These are phyloP conservation scores for Austroboletus eburneus DNA, from an alignment of 768 basidiomycete species.

Conservation along the genomic window DNA sequence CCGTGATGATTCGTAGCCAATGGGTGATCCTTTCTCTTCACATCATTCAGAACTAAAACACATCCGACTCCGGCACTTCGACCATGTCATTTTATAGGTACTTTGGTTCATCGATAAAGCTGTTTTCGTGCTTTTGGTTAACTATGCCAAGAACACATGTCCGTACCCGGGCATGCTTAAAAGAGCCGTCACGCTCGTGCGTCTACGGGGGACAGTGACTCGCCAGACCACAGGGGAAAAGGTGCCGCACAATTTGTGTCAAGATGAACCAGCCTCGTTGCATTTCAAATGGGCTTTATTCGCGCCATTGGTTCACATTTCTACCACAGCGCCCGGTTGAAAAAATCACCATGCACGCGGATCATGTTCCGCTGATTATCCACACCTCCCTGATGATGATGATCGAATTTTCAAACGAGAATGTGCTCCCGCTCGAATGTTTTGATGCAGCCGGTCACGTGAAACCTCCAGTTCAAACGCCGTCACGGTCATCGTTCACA, in stretches of 20 bases:
- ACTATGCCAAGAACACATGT: neutral
- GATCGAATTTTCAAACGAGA: too few relatives aligned
- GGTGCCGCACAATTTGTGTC: conserved; percentile 6
- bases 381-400: conserved; percentile 10
- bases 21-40: conserved; percentile 8
- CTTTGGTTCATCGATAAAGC: conserved; percentile 18
- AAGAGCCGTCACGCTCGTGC: neutral
- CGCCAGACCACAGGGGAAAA: conserved; percentile 3
- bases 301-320: neutral
- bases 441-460: conserved; percentile 3
- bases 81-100: conserved; percentile 7
- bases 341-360: neutral
- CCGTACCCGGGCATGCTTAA: conserved; percentile 1
- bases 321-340: neutral
- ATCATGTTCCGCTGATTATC: conserved; percentile 11
- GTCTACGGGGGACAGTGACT: conserved; percentile 3
- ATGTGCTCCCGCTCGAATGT: conserved; percentile 7
- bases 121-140: conserved; percentile 10
- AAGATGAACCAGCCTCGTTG: conserved; percentile 16
- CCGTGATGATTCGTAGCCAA: conserved; percentile 9
- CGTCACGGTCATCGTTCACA: too few relatives aligned
- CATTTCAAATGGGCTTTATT: neutral
- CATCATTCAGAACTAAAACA: conserved; percentile 1
- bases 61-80: conserved; percentile 7
- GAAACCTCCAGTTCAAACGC: neutral